Evolutionary conservation across 257 asterid genomes (phyloP).

Genomic region (Anisodus acutangulus): DNA sequence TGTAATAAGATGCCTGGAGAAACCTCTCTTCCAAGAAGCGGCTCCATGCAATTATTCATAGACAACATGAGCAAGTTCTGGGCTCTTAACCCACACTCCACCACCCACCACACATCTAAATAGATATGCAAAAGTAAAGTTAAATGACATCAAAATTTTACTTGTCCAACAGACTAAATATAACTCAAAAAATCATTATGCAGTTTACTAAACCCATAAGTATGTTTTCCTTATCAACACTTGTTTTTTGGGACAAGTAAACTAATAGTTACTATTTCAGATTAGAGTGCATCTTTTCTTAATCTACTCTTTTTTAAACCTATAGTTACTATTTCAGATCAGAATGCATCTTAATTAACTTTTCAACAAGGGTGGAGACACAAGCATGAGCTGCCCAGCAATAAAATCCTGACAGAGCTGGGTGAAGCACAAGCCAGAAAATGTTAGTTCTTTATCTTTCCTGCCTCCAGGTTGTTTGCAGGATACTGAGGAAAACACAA

Average conservation of each 20-base stretch:
- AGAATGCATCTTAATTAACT: conserved; percentile 1
- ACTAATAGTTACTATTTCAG: neutral
- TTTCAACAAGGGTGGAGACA: neutral
- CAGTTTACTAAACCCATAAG: neutral
- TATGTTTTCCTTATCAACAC: neutral
- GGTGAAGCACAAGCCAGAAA: neutral
- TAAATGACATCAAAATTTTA: neutral
- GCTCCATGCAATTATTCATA: conserved; percentile 4
- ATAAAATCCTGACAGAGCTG: neutral
- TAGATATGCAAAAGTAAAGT: conserved; percentile 6
- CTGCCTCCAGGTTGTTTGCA: neutral
- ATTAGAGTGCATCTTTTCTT: neutral
- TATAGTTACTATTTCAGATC: conserved; percentile 2
- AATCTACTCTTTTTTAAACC: neutral
- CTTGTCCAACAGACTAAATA: neutral
- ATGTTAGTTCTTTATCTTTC: neutral
- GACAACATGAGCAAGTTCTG: neutral
- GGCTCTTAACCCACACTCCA: neutral
- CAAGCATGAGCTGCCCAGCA: conserved; percentile 18
- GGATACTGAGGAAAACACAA: neutral
- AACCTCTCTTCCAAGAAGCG: conserved; percentile 23
- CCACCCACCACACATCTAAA: neutral
- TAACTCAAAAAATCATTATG: neutral
- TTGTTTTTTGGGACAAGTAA: neutral
- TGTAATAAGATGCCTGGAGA: neutral